Base-by-base conservation (phyloP, 192 early-diverging fungal genomes). In the Paraglomus brasilianum region DNA sequence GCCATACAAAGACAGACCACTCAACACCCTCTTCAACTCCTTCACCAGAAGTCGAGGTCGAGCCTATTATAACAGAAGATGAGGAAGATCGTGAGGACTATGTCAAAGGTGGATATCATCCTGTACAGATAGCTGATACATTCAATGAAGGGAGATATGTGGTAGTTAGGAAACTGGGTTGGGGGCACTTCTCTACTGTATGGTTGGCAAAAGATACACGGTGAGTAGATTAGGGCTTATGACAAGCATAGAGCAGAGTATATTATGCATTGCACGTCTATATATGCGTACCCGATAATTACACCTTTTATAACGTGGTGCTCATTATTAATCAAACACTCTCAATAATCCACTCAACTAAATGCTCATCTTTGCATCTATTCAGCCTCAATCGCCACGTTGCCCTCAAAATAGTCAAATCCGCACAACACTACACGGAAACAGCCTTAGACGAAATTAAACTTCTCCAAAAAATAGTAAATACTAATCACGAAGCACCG, bases 171-270 rank as follows among this genome's bases (percentile, higher is more conserved):
- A 98, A 98, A 76, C 87, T 98, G 41, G 96, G 96, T 15, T 98
- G 96, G 96, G 96, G 96, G 14, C 96, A 98, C 70, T 98, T 98
- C 71, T 95, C 93, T 24, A 98, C 96, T 0, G 96, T 98, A 8
- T 98, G 96, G 96, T 85, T 98, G 51, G 92, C 89, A 11, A 81
- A 83, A 57, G 94, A 98, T 75, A 74, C 74, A 66, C 78, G 82
- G 85, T 88, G 82, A 62, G 81, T 60, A 46, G 11, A 58, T 21
- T 51, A 39, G 52, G 8, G n/a, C n/a, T n/a, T n/a, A n/a, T n/a
- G n/a, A n/a, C n/a, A n/a, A n/a, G n/a, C n/a, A n/a, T n/a, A 19
- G 13, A 14, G 39, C 39, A 15, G 13, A 42, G 44, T 11, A 22
- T 38, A 40, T 6, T 42, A 55, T 36, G 13, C 8, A 39, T 41